Evolutionary conservation across 139 green algal genomes (phyloP), one percentile per base, ranked within the genome.

Genomic region (Coccomyxa sp.): DNA sequence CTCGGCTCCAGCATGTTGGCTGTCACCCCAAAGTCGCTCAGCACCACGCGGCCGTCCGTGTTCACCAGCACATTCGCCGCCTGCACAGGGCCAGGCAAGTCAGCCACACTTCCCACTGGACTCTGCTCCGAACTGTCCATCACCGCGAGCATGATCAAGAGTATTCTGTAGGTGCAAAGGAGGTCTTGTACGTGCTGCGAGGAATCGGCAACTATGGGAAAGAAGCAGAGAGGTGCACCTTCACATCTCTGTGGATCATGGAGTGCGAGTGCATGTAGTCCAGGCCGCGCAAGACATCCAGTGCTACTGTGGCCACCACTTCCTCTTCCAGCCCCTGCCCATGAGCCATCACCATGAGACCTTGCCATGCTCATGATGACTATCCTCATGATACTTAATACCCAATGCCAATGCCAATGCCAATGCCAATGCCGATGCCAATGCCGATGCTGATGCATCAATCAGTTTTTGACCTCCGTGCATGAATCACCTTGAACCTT

Each of bases 241-340:
- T 98, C 58, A 98, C 86, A 79, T 98, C 95, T 13, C 95, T 89
- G 85, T 98, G 95, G 75, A 98, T 98, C 67, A 93, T 88, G 25
- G 92, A 91, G 79, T 95, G 87, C 23, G 90, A 88, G 88, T 98
- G 95, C 76, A 98, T 90, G 84, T 98, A 98, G 30, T 97, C 93
- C 82, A 98, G 87, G 0, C 87, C 95, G 77, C 92, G 92, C 27
- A 97, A 88, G 32, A 95, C 92, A 58, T 95, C 92, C 27, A 90
- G 87, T 77, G 95, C 89, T 81, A 98, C 95, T 31, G 92, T 96
- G 16, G 94, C 94, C 71, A 98, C 95, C 13, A 91, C 68, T 0
- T 85, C 58, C 88, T 98, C 95, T 15, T 96, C 89, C 67, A 98
- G 84, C 30, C 95, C 95, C 86, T 97, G 84, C 32, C 14, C 27